Percentiles rank a stretch among this genome's conserved stretches.
These are phyloP conservation scores for Oxytropis ochrocephala DNA, from an alignment of 306 rosid species.

Conservation along the genomic window DNA sequence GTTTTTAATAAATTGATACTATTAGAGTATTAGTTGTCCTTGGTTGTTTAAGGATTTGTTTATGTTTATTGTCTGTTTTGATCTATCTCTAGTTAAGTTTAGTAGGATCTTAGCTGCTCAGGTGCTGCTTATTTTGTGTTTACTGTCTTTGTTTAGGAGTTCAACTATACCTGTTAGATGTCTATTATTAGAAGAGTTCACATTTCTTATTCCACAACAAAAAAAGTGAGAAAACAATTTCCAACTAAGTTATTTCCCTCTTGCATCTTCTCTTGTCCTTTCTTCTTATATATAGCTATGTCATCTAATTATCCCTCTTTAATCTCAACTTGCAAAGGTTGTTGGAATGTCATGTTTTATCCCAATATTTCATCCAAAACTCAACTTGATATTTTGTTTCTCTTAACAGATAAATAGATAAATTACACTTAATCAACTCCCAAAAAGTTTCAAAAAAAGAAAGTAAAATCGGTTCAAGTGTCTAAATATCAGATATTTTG, in stretches of 20 bases:
- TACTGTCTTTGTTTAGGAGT: no score
- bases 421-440: background rate
- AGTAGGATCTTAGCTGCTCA: no score
- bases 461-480: background rate
- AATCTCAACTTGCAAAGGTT: conserved; percentile 1
- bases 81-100: no score
- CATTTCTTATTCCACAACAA: no score
- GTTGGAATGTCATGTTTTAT: background rate
- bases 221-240: no score
- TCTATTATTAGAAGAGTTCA: no score
- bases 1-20: no score
- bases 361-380: background rate
- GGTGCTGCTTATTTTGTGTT: no score
- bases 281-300: background rate
- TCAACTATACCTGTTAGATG: no score
- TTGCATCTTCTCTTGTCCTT: background rate
- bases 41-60: no score
- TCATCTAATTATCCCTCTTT: background rate
- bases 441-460: background rate
- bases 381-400: background rate
- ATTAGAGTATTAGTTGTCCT: no score
- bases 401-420: background rate
- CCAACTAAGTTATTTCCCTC: background rate
- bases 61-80: no score
- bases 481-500: background rate